Base-by-base conservation (phyloP, 2,329 filamentous ascomycete genomes). In the Periconia digitata region DNA sequence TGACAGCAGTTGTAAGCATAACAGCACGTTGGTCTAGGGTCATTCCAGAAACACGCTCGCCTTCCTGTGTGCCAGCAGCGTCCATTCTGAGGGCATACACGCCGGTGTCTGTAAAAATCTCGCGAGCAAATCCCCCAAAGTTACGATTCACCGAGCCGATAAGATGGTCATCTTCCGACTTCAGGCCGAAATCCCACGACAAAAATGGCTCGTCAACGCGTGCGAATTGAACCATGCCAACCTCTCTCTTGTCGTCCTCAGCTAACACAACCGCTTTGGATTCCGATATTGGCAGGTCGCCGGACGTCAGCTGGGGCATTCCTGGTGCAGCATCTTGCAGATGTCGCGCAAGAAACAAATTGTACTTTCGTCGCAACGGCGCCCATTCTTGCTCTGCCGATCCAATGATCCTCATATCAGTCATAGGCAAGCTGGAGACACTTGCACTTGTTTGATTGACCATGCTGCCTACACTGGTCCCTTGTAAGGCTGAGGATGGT, bases 61-160 rank as follows among this genome's bases (percentile, higher is more conserved):
- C 72, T 20, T 64, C 59, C 15, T 70, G 66, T 10, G 75, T 47
- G 1, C 66, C 73, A 13, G 81, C 83, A 17, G 81, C 78, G 59
- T 86, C 84, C 83, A 86, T 85, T 12, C 83, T 74, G 15, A 86
- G 66, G 7, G 80, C 82, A 59, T 86, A 86, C 0, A 85, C 80
- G 37, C 84, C 84, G 0, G 82, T 85, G 53, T 86, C 83, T 1
- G 84, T 86, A 63, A 86, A 85, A 16, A 86, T 73, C 54, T 86
- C 83, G 12, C 83, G 74, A 2, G 80, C 83, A 60, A 85, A 84
- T 2, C 83, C 83, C 16, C 68, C 74, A 56, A 85, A 86, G 56
- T 85, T 82, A 51, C 84, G 79, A 55, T 85, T 85, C 3, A 86
- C 83, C 2, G 78, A 81, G 36, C 84, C 84, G 45, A 85, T 77